These are phyloP conservation scores for Rhizophagus sp. DNA, from an alignment of 192 early-diverging fungal genomes.

Conservation along the genomic window DNA sequence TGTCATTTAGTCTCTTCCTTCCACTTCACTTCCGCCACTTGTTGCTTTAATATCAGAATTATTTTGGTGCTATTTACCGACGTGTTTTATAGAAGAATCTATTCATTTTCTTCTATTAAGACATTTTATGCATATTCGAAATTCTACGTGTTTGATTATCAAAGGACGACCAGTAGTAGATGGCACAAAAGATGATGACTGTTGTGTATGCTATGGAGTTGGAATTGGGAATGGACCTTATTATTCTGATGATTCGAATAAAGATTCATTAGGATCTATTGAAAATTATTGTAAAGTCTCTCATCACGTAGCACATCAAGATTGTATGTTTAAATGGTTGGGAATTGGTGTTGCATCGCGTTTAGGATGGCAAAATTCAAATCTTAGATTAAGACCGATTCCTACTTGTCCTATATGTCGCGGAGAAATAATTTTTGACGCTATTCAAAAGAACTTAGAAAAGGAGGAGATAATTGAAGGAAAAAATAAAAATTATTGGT, in stretches of 20 bases:
- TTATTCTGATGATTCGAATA: background rate
- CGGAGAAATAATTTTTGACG: constrained; percentile 4
- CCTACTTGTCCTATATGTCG: constrained; percentile 23
- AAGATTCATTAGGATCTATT: background rate
- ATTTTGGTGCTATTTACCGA: constrained; percentile 10
- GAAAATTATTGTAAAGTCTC: constrained; percentile 27
- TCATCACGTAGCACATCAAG: constrained; percentile 24
- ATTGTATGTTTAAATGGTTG: constrained; percentile 22
- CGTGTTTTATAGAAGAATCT: constrained; percentile 20
- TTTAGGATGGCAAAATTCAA: background rate
- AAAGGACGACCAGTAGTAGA: constrained; percentile 1
- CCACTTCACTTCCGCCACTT: constrained; percentile 20
- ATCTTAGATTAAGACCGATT: background rate
- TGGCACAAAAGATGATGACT: constrained; percentile 21
- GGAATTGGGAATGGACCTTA: background rate
- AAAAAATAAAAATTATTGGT: background rate
- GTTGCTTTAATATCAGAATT: constrained; percentile 5
- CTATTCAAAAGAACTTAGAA: constrained; percentile 2
- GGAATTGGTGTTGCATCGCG: background rate
- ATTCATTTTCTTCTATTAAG: constrained; percentile 18
- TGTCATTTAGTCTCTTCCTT: constrained; percentile 15
- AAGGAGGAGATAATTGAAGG: background rate
- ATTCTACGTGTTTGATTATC: constrained; percentile 13
- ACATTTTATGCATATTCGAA: constrained; percentile 19
- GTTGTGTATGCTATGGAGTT: constrained; percentile 23